A percentile compares a stretch with the other conserved stretches of the same genome.
phyloP scores from a whole-genome alignment of 192 early-diverging fungal species.

The Linnemannia zychae region DNA sequence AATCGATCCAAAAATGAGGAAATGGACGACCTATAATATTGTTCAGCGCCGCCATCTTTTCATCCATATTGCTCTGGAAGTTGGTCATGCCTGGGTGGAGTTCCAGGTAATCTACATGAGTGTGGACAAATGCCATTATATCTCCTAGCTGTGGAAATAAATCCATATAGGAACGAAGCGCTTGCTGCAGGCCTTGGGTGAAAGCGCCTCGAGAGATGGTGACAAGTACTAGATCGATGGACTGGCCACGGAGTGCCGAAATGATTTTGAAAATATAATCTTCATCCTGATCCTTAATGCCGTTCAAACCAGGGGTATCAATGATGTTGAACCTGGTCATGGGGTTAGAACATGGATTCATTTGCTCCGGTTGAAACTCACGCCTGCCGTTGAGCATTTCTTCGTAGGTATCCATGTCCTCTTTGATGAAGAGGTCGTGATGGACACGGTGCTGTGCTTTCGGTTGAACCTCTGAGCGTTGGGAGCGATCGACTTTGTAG shows the following conservation, averaged over 20 bases:
- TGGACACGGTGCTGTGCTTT: background rate
- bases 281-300: conserved; percentile 15
- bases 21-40: conserved; percentile 3
- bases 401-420: background rate
- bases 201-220: background rate
- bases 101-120: conserved; percentile 11
- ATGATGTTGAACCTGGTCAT: conserved; percentile 12
- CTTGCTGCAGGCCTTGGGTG: conserved; percentile 2
- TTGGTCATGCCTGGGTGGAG: background rate
- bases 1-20: conserved; percentile 21
- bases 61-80: background rate
- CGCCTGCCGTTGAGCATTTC: conserved; percentile 3
- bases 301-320: conserved; percentile 30
- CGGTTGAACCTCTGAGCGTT: background rate
- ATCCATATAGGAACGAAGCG: background rate
- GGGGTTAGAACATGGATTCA: background rate
- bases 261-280: conserved; percentile 8
- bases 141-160: conserved; percentile 8
- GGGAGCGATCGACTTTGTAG: background rate
- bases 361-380: background rate
- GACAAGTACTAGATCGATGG: conserved; percentile 19
- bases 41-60: background rate
- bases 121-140: conserved; percentile 12
- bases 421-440: conserved; percentile 1
- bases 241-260: conserved; percentile 1